Percentiles rank a stretch among this genome's conserved stretches.
phyloP scores from a whole-genome alignment of 345 rosid genomes.

The Chamaenerion angustifolium region DNA sequence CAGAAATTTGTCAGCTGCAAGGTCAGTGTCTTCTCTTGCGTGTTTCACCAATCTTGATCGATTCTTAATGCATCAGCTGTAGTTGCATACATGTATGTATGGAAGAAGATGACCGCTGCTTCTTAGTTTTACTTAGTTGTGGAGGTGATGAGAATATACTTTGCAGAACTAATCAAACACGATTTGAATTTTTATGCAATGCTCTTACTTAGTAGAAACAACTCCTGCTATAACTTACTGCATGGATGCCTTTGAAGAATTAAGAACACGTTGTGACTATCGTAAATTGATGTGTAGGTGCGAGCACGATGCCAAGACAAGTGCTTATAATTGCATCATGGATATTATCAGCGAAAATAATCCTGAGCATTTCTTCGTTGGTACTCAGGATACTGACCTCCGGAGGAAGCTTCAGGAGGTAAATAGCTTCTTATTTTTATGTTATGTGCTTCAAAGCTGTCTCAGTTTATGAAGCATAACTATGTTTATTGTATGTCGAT shows the following conservation, averaged over 20 bases:
- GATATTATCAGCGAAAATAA: conserved; percentile 53
- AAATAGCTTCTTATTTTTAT: conserved; percentile 4
- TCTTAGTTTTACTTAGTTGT: no score
- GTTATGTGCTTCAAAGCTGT: not conserved
- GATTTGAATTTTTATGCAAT: no score
- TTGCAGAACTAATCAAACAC: no score
- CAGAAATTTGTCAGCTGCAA: conserved; percentile 38
- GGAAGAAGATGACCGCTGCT: no score
- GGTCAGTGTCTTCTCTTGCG: conserved; percentile 20
- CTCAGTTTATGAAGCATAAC: not conserved
- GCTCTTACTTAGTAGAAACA: no score
- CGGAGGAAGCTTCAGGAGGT: conserved; percentile 64
- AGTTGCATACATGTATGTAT: no score
- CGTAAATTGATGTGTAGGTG: conserved; percentile 31
- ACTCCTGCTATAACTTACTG: no score
- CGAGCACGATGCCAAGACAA: conserved; percentile 50
- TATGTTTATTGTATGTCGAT: not conserved
- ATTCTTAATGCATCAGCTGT: not conserved
- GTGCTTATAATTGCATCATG: conserved; percentile 56
- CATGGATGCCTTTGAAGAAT: no score
- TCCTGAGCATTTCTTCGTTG: conserved; percentile 69
- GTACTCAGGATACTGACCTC: conserved; percentile 63
- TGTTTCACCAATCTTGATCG: not conserved
- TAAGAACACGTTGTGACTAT: no score
- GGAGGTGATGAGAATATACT: no score